A percentile compares a stretch with the other conserved stretches of the same genome.
These are phyloP conservation scores for Moringa oleifera DNA, from an alignment of 345 rosid genomes.

Conservation along the genomic window DNA sequence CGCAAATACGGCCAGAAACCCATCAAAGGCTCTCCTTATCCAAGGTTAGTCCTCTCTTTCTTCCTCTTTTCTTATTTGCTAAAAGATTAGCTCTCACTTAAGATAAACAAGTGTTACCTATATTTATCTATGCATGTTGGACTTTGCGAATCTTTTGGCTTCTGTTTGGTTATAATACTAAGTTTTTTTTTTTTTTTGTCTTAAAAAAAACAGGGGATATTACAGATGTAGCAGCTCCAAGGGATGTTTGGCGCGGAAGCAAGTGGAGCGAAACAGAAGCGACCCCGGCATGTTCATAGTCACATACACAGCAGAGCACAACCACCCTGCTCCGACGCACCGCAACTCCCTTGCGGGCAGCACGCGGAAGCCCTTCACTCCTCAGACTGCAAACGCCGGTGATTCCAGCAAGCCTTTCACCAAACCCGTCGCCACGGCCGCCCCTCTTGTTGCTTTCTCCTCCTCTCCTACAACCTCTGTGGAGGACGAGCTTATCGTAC, in stretches of 20 bases:
- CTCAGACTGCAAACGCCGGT: constrained; percentile 13
- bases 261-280: constrained; percentile 97
- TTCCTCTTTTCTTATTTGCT: too few relatives aligned
- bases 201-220: constrained; percentile 96
- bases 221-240: constrained; percentile 95
- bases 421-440: constrained; percentile 19
- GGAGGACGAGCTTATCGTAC: constrained; percentile 36
- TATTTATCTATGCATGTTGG: neutral
- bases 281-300: constrained; percentile 85
- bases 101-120: neutral
- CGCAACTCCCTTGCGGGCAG: constrained; percentile 92
- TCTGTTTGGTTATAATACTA: too few relatives aligned
- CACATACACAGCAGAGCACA: constrained; percentile 94
- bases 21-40: constrained; percentile 97
- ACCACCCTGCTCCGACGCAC: constrained; percentile 92
- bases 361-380: constrained; percentile 55
- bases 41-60: constrained; percentile 41
- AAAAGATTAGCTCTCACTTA: neutral
- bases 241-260: constrained; percentile 95
- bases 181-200: too few relatives aligned
- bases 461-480: constrained; percentile 55
- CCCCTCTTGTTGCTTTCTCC: constrained; percentile 27
- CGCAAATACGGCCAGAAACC: constrained; percentile 99
- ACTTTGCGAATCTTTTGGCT: neutral
- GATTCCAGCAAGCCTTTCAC: constrained; percentile 24